A percentile compares a stretch with the other conserved stretches of the same genome.
Evolutionary conservation across 176 grass and related monocot species (phyloP).

Genomic region (Oryza brachyantha): DNA sequence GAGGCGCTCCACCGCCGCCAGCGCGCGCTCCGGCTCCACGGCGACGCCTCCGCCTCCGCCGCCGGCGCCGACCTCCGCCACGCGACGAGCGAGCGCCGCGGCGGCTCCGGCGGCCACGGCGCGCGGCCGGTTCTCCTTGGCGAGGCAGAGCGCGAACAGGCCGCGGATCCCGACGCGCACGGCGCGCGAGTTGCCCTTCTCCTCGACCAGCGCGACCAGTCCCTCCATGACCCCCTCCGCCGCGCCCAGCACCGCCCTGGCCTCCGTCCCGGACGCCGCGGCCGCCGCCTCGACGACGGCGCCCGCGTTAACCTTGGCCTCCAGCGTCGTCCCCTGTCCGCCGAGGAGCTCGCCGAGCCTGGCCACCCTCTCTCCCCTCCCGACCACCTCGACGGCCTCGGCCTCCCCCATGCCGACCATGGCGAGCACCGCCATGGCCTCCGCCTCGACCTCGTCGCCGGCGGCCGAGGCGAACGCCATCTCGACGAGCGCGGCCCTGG

Average conservation of each 20-base stretch:
- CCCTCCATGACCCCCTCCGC: slow-evolving; percentile 53
- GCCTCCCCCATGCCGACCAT: slow-evolving; percentile 63
- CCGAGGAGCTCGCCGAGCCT: slow-evolving; percentile 49
- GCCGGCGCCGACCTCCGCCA: slow-evolving; percentile 51
- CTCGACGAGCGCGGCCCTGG: slow-evolving; percentile 56
- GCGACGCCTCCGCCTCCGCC: slow-evolving; percentile 30
- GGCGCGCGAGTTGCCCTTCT: slow-evolving; percentile 62
- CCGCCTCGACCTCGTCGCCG: slow-evolving; percentile 46
- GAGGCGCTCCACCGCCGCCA: slow-evolving; percentile 80
- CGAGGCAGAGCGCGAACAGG: slow-evolving; percentile 78
- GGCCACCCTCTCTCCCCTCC: slow-evolving; percentile 41
- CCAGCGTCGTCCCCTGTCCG: slow-evolving; percentile 21
- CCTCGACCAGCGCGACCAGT: slow-evolving; percentile 58
- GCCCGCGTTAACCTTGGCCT: slow-evolving; percentile 57
- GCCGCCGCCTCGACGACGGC: slow-evolving; percentile 72
- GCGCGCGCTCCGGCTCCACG: slow-evolving; percentile 55
- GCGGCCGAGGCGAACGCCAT: slow-evolving; percentile 43
- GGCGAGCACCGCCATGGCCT: slow-evolving; percentile 80
- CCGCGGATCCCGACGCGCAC: slow-evolving; percentile 72
- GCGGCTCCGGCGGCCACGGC: slow-evolving; percentile 62
- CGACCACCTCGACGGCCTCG: slow-evolving; percentile 62
- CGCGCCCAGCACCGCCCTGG: slow-evolving; percentile 43
- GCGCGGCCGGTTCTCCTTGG: slow-evolving; percentile 70
- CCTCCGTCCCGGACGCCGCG: slow-evolving; percentile 47
- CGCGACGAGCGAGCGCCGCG: slow-evolving; percentile 34